Evolutionary conservation across 768 basidiomycete species (phyloP), one percentile per base, ranked within the genome.

Genomic region (Tricholomella constricta): DNA sequence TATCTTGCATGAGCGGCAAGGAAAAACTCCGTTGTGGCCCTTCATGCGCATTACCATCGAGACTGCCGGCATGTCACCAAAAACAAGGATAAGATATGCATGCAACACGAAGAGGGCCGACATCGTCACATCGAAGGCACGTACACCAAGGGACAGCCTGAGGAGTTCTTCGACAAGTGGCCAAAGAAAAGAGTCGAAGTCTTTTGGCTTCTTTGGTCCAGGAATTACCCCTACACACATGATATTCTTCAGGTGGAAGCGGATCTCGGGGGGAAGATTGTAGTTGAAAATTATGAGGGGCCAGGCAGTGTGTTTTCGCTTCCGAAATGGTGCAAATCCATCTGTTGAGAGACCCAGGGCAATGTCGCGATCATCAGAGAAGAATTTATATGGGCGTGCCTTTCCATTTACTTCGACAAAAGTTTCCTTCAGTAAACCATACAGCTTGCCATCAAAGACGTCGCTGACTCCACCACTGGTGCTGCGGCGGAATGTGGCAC

Each of bases 141-240:
- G 15, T 4, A 77, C 63, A 3, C 77, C 76, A 17, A 52, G 15
- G 0, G 65, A 63, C 0, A 78, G 65, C n/a, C 60, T 40, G 0
- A 67, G 44, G 11, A 66, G 54, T 43, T 78, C 74, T 14, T 74
- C 49, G 4, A 73, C 56, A 12, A 75, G 48, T 0, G 74, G 77
- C 40, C 57, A 65, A 0, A 73, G 55, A 45, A 77, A 79, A 0
- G 75, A 79, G 26, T 69, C 67, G 0, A 69, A 19, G 48, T 76
- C 70, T 6, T 66, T 58, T 0, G 76, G 72, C 38, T 70, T 68
- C 12, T 67, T 64, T 0, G 75, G 78, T 0, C 78, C 71, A 4
- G 75, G 76, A 40, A 79, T 75, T 36, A 76, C 54, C 1, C 72
- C 71, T 6, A 76, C 17, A 22, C 59, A 65, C 2, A 79, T 45